Evolutionary conservation across 805 yeast genomes (phyloP), one percentile per base, ranked within the genome.

Genomic region (Saccharomycopsis vini): DNA sequence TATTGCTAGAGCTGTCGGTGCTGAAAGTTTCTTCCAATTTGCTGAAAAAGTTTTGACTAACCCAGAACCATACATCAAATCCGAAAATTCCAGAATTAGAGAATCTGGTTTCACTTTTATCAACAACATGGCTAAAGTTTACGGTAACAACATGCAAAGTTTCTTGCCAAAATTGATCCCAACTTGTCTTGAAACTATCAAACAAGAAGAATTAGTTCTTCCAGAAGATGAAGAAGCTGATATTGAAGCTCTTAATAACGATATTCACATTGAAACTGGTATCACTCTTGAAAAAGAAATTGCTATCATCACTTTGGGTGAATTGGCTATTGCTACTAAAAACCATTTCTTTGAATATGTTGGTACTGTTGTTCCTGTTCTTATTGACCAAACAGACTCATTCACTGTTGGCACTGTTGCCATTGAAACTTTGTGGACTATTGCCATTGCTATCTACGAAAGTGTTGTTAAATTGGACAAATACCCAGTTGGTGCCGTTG

Each of bases 1-100:
- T 13, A 80, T 92, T 83, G 97, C 95, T 44, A 77, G 89, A 62
- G 97, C 99, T 45, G 97, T 92, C 47, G 95, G 97, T 51, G 82
- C 92, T 44, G 90, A 82, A 55, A 71, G 87, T 0, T 92, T 92
- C 67, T 76, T 85, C 34, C 77, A 83, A 36, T 87, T 75, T 61
- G 95, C 96, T 41, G 79, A 80, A 59, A 90, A 95, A 21, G 73
- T 89, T 61, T 85, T 88, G 54, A 83, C 84, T 59, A 86, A 96
- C 48, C 89, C 96, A 23, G 82, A 86, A 59, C 70, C 70, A 46
- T 80, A 95, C 44, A 73, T 90, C 54, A 72, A 76, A 52, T 77
- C 90, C 28, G 83, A 81, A 44, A 80, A 81, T 61, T 75, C 89
- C 36, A 76, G 95, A 68, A 75, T 92, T 55, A 81, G 95, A 69